phyloP scores from a whole-genome alignment of 1,284 basidiomycete genomes.

The Sphagnurus paluster region DNA sequence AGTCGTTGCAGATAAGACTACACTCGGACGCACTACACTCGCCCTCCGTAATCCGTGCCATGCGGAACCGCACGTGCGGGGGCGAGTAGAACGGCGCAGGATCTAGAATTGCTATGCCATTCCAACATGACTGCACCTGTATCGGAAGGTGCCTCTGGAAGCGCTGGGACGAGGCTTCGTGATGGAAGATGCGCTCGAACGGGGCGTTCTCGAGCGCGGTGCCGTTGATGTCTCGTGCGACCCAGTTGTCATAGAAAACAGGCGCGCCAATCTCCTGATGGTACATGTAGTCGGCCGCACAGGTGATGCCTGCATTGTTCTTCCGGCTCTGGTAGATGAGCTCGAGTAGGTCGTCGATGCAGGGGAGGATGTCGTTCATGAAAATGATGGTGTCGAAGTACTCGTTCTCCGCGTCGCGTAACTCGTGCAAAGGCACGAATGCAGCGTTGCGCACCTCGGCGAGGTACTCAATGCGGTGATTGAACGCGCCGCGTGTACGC shows the following conservation, averaged over 20 bases:
- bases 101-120: conserved; percentile 91
- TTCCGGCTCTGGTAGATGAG: conserved; percentile 90
- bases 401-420: conserved; percentile 86
- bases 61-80: conserved; percentile 88
- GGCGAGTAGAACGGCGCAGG: conserved; percentile 90
- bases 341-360: conserved; percentile 93
- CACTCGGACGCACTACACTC: conserved; percentile 95
- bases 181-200: conserved; percentile 90
- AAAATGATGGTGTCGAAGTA: conserved; percentile 94
- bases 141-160: conserved; percentile 91
- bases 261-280: conserved; percentile 89
- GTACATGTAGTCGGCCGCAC: conserved; percentile 97
- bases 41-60: conserved; percentile 80
- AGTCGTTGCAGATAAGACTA: conserved; percentile 93
- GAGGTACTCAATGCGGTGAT: conserved; percentile 97
- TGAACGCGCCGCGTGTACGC: conserved; percentile 92
- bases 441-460: conserved; percentile 96
- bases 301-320: conserved; percentile 96
- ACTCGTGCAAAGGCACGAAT: conserved; percentile 89
- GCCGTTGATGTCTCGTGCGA: conserved; percentile 95
- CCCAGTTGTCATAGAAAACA: conserved; percentile 98
- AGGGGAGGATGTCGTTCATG: conserved; percentile 98
- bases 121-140: conserved; percentile 97
- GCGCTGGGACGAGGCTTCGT: conserved; percentile 69
- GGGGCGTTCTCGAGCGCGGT: conserved; percentile 96